Conservation (phyloP, 2,329 filamentous ascomycete species). For the Clonostachys byssicola region DNA sequence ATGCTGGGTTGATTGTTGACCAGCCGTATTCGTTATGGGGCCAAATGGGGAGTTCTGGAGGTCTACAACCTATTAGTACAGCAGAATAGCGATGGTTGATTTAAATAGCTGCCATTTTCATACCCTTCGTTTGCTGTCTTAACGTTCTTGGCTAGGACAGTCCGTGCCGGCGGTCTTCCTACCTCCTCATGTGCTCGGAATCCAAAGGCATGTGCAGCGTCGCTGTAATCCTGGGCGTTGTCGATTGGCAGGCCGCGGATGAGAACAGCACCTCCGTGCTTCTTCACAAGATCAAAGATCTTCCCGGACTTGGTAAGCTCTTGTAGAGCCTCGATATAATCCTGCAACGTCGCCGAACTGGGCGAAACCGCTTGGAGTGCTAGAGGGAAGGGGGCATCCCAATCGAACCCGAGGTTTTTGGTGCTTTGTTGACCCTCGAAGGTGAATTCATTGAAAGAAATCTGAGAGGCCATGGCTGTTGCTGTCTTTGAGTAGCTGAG, state of each 20-base stretch:
- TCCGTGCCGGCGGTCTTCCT: constrained; percentile 22
- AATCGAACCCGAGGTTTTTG: constrained; percentile 9
- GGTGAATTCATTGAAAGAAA: constrained; percentile 7
- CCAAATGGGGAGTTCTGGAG: constrained; percentile 30
- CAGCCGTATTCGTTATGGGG: constrained; percentile 30
- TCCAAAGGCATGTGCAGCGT: constrained; percentile 25
- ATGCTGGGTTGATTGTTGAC: constrained; percentile 28
- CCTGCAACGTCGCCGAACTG: background rate
- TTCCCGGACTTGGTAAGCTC: constrained; percentile 14
- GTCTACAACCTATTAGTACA: constrained; percentile 3
- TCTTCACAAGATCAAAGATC: constrained; percentile 12
- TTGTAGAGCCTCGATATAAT: background rate
- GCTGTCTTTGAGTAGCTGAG: too few relatives aligned
- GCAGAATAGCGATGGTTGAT: background rate
- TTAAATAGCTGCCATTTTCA: background rate
- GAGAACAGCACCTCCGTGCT: constrained; percentile 24
- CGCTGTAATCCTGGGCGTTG: constrained; percentile 23
- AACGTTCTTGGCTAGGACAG: constrained; percentile 23
- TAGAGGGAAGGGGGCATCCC: constrained; percentile 13
- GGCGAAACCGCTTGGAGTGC: constrained; percentile 6
- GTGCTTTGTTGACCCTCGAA: constrained; percentile 15
- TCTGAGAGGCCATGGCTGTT: too few relatives aligned
- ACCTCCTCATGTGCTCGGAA: constrained; percentile 25
- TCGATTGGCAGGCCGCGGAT: constrained; percentile 23
- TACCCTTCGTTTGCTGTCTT: constrained; percentile 29